phyloP scores from a whole-genome alignment of 2,329 filamentous ascomycete genomes.

The Scedosporium boydii region DNA sequence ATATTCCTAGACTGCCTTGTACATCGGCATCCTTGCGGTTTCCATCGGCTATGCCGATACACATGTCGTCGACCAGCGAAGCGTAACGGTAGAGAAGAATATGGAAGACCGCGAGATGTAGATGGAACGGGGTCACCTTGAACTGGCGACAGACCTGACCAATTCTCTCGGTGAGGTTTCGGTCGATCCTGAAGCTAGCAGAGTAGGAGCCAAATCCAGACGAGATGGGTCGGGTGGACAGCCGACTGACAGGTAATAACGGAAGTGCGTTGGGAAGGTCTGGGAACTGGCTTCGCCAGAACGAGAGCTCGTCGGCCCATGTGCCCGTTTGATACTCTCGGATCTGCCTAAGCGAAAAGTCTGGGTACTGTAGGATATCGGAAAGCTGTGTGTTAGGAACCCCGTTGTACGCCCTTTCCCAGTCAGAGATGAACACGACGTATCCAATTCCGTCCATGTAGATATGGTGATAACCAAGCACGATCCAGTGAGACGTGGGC shows the following conservation, averaged over 20 bases:
- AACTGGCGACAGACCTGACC: constrained; percentile 11
- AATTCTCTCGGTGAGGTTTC: constrained; percentile 6
- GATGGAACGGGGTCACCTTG: constrained; percentile 29
- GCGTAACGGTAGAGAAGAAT: constrained; percentile 14
- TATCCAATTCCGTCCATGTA: constrained; percentile 38
- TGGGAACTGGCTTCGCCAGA: constrained; percentile 11
- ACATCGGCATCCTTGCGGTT: constrained; percentile 13
- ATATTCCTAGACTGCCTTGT: constrained; percentile 27
- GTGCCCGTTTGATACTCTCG: constrained; percentile 14
- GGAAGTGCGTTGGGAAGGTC: constrained; percentile 10
- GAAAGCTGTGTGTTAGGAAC: constrained; percentile 8
- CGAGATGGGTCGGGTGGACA: neutral
- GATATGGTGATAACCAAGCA: constrained; percentile 40
- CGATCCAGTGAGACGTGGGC: constrained; percentile 24
- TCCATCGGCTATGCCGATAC: constrained; percentile 33
- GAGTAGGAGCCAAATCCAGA: constrained; percentile 2
- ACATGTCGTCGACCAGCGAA: constrained; percentile 25
- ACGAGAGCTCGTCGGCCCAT: constrained; percentile 14
- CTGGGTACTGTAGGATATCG: constrained; percentile 22
- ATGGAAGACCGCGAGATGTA: constrained; percentile 33
- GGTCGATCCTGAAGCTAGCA: constrained; percentile 2
- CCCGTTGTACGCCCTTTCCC: constrained; percentile 32
- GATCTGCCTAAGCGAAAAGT: constrained; percentile 24
- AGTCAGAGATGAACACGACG: constrained; percentile 31
- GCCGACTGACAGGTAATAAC: constrained; percentile 10